Evolutionary conservation across 441 rosid species (phyloP), one percentile per base, ranked within the genome.

Genomic region (Biscutella laevigata): DNA sequence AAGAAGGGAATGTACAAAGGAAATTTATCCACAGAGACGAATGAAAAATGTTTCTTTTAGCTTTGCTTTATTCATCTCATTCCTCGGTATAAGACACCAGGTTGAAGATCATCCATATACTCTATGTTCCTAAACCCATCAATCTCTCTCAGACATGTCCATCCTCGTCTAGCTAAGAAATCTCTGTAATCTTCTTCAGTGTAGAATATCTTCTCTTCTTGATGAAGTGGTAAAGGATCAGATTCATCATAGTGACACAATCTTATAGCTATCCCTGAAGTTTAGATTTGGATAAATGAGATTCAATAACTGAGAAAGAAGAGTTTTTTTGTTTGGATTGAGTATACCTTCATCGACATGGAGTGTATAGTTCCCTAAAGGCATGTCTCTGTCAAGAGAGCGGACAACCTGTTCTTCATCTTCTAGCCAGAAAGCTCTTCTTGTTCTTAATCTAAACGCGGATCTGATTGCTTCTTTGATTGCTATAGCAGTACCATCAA

Each of bases 351-450:
- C 83, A 69, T 94, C 95, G 4, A 94, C 78, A 73, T 76, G 90
- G 52, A 94, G 96, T 12, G 61, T 71, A 73, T 94, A 86, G 71
- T 62, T 88, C 38, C 95, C 96, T 54, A 83, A 25, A 50, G 99
- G 99, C 99, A 94, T 89, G 63, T 94, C 96, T 68, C 84, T 64
- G 63, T 88, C 97, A 38, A 94, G 83, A 66, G 88, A 67, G 4
- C 96, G 81, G 41, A 86, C 70, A 49, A 88, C 59, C 67, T 80
- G 88, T 46, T 86, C 88, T 74, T 94, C 97, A 73, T 89, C 97
- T 77, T 94, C 99, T 72, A 89, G 59, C 97, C 96, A 94, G 73
- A 94, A 94, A 37, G 92, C 95, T 6, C 95, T 82, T 45, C 72
- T 79, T 1, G 86, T 92, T 71, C 97, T 78, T 60, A 88, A 67